Conservation (phyloP, 345 rosid genomes). For the Eucalyptus marginata region DNA sequence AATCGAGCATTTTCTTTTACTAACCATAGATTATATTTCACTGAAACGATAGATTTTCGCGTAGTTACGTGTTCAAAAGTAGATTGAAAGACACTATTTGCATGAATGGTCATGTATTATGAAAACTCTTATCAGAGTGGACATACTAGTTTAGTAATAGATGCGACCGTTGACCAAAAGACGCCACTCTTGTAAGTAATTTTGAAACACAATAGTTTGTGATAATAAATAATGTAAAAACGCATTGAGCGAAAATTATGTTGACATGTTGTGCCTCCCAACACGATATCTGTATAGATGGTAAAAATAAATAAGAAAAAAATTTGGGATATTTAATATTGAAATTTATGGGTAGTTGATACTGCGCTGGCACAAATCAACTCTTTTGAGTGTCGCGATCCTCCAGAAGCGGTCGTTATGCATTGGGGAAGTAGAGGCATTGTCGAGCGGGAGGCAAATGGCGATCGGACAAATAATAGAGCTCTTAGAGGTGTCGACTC, state of each 20-base stretch:
- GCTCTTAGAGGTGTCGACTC: fast-evolving
- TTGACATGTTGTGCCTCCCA: background rate
- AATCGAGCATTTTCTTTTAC: too few relatives aligned
- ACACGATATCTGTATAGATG: background rate
- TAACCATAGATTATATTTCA: too few relatives aligned
- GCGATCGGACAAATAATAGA: background rate
- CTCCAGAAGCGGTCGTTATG: background rate
- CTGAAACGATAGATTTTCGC: fast-evolving
- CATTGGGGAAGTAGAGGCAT: background rate
- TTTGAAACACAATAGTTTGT: too few relatives aligned
- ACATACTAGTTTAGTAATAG: too few relatives aligned
- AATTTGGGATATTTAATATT: too few relatives aligned
- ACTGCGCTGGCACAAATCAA: background rate
- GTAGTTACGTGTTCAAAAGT: too few relatives aligned
- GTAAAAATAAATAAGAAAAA: too few relatives aligned
- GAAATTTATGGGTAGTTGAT: background rate
- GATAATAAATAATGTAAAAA: too few relatives aligned
- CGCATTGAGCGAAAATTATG: background rate
- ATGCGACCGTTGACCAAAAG: too few relatives aligned
- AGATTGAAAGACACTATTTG: too few relatives aligned
- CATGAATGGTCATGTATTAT: fast-evolving
- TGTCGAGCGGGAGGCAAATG: background rate
- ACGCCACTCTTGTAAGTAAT: too few relatives aligned
- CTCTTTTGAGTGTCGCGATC: background rate
- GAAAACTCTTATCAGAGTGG: fast-evolving